Conservation (phyloP, 2,329 filamentous ascomycete genomes). For the Helotiales sp. region DNA sequence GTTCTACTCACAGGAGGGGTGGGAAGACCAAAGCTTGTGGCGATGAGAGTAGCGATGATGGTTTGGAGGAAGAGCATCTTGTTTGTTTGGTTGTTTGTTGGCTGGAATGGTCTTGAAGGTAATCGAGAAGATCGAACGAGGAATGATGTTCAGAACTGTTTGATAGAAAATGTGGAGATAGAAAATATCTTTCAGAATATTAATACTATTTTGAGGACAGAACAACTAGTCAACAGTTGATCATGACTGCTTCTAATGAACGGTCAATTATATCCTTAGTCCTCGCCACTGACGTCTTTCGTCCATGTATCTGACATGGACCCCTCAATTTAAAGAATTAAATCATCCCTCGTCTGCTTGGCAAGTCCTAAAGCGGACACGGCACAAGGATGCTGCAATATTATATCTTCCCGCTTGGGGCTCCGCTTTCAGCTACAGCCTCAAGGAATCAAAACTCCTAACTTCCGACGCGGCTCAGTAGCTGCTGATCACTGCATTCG, state of each 20-base stretch:
- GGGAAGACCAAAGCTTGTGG: neutral
- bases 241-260: neutral
- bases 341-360: neutral
- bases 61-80: neutral
- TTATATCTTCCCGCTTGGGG: neutral
- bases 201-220: neutral
- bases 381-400: neutral
- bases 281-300: neutral
- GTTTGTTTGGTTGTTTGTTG: neutral
- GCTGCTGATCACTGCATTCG: neutral
- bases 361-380: neutral
- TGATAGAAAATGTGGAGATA: neutral
- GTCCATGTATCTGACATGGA: neutral
- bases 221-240: neutral
- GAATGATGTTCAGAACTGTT: no score
- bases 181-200: neutral
- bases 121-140: no score
- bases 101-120: no score
- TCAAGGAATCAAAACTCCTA: neutral
- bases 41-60: constrained; percentile 6
- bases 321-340: neutral
- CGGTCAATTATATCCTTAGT: neutral
- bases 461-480: neutral
- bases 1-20: constrained; percentile 2
- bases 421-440: neutral